Percentiles rank a stretch among this genome's conserved stretches.
These are phyloP conservation scores for Penicillium lividum DNA, from an alignment of 495 filamentous ascomycete genomes.

Conservation along the genomic window DNA sequence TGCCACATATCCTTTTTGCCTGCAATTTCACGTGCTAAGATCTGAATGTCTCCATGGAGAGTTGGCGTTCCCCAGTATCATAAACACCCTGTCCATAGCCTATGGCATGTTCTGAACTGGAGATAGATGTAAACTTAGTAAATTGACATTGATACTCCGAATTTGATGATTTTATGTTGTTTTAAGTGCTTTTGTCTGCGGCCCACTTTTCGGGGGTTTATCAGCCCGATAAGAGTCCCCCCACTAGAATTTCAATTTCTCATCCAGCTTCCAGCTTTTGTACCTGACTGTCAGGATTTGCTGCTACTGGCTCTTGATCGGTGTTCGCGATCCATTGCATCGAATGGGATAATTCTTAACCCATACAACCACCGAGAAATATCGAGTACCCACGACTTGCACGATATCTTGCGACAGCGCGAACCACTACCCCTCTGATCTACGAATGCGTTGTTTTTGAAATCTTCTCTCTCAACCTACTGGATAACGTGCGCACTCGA, in stretches of 20 bases:
- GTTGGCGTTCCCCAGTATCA: slow-evolving; percentile 26
- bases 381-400: neutral
- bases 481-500: too few species aligned
- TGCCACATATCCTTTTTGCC: slow-evolving; percentile 22
- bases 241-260: slow-evolving; percentile 11
- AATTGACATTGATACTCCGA: slow-evolving; percentile 1
- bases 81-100: slow-evolving; percentile 26
- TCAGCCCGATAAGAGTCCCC: slow-evolving; percentile 7
- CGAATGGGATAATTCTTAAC: neutral
- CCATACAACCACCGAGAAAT: neutral
- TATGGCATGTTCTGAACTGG: slow-evolving; percentile 9
- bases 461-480: neutral
- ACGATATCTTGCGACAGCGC: neutral
- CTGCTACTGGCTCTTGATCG: neutral
- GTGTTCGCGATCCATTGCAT: neutral
- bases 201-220: slow-evolving; percentile 21
- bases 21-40: slow-evolving; percentile 30
- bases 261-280: neutral
- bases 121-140: slow-evolving; percentile 1
- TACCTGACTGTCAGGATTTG: neutral
- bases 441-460: neutral
- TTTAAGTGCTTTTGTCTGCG: neutral
- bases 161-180: too few species aligned
- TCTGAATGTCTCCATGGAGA: slow-evolving; percentile 25
- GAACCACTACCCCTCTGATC: neutral